Conservation (phyloP, 441 rosid genomes). For the Populus hybrid region DNA sequence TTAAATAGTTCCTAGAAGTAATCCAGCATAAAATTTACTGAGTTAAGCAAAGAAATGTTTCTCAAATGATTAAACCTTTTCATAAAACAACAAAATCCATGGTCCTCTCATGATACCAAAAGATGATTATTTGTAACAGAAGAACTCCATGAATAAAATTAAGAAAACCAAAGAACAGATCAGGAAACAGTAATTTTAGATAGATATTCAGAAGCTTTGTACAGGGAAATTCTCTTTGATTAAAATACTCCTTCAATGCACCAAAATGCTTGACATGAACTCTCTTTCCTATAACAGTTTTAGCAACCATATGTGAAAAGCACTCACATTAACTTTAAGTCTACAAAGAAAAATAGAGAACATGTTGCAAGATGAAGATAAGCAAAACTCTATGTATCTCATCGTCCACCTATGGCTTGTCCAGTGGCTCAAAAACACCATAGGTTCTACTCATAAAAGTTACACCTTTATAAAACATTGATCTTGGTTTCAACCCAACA, state of each 20-base stretch:
- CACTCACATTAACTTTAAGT: neutral
- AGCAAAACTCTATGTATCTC: neutral
- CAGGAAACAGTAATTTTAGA: slow-evolving; percentile 1
- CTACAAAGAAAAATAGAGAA: neutral
- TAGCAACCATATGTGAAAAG: neutral
- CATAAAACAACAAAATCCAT: neutral
- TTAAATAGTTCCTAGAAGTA: neutral
- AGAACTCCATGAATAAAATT: neutral
- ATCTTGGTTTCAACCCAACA: neutral
- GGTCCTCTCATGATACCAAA: neutral
- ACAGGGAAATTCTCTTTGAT: neutral
- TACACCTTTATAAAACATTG: neutral
- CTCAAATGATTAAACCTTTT: neutral
- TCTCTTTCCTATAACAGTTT: neutral
- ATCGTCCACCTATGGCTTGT: neutral
- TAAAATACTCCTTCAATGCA: neutral
- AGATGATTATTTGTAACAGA: neutral
- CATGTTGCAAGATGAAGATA: neutral
- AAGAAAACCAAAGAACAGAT: neutral
- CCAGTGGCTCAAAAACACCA: neutral
- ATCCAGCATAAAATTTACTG: neutral
- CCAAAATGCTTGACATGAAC: neutral
- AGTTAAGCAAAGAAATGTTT: neutral
- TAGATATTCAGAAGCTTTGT: neutral
- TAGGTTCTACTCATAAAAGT: neutral